Evolutionary conservation across 106 monocot species (phyloP), one percentile per base, ranked within the genome.

Genomic region (Hemerocallis citrina): DNA sequence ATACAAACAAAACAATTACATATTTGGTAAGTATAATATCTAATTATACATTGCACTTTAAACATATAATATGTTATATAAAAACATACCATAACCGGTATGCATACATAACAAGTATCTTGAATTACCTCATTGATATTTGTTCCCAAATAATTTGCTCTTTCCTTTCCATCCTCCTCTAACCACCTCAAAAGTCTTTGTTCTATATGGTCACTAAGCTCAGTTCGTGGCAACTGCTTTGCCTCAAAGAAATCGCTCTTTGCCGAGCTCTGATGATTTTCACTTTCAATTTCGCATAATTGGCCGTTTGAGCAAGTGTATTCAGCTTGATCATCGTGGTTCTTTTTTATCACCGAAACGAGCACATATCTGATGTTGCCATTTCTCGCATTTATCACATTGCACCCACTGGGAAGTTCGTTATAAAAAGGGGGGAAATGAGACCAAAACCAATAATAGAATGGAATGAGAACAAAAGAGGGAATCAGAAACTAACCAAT

Each of bases 361-460:
- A 55, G 88, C 88, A 84, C 92, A 93, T 31, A 93, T 93, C 45
- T 93, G 92, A 72, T 93, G 92, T 45, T 93, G 92, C 92, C 92
- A 93, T 10, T 84, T 81, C 77, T 93, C 92, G 72, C 92, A 93
- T 69, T 88, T 93, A 73, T 93, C 92, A 67, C 92, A 93, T 70
- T 93, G 92, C 52, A 88, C 92, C 92, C 92, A 93, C 92, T 93
- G 75, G n/a, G n/a, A n/a, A n/a, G n/a, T n/a, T n/a, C n/a, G n/a
- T n/a, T n/a, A 24, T n/a, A 41, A 57, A 32, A 52, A n/a, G n/a
- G n/a, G n/a, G n/a, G n/a, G n/a, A n/a, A n/a, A n/a, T n/a, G n/a
- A n/a, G n/a, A n/a, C n/a, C n/a, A n/a, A n/a, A n/a, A n/a, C n/a
- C n/a, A n/a, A n/a, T n/a, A n/a, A n/a, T n/a, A n/a, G n/a, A n/a